phyloP scores from a whole-genome alignment of 768 basidiomycete species.

The Calocybe cyanea region DNA sequence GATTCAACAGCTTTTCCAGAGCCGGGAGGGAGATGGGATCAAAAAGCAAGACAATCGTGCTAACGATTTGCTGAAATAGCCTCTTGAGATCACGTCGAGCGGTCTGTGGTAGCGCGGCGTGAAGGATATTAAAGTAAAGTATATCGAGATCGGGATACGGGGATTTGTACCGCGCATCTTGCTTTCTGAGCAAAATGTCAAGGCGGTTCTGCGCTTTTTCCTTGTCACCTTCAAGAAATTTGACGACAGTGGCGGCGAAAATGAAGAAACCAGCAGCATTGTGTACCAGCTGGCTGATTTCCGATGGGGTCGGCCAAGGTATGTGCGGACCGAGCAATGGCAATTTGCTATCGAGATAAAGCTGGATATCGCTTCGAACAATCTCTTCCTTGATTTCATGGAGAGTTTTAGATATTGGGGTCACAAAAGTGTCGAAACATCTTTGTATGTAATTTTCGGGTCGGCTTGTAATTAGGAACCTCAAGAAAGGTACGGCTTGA shows the following conservation, averaged over 20 bases:
- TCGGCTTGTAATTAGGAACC: constrained; percentile 8
- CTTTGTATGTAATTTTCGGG: constrained; percentile 6
- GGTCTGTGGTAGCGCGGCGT: constrained; percentile 4
- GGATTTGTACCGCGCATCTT: not conserved
- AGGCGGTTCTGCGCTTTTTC: constrained; percentile 5
- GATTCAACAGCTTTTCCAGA: constrained; percentile 4
- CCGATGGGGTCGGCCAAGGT: constrained; percentile 3
- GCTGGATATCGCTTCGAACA: constrained; percentile 5
- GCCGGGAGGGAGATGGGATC: constrained; percentile 1
- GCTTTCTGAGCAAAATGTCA: not conserved
- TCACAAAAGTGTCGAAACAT: constrained; percentile 5
- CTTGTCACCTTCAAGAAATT: constrained; percentile 9
- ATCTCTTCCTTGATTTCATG: constrained; percentile 8
- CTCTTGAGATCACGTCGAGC: not conserved
- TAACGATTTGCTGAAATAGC: constrained; percentile 4
- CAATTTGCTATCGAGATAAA: too few species aligned
- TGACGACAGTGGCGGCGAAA: constrained; percentile 9
- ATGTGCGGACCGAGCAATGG: too few species aligned
- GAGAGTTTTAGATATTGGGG: constrained; percentile 3
- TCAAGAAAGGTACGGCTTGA: too few species aligned
- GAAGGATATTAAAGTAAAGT: constrained; percentile 4
- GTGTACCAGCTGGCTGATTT: constrained; percentile 1
- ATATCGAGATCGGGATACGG: constrained; percentile 4
- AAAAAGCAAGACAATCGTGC: constrained; percentile 5
- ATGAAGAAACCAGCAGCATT: constrained; percentile 6